Base-by-base conservation (phyloP, 2,329 filamentous ascomycete genomes). In the Talaromyces sp. region DNA sequence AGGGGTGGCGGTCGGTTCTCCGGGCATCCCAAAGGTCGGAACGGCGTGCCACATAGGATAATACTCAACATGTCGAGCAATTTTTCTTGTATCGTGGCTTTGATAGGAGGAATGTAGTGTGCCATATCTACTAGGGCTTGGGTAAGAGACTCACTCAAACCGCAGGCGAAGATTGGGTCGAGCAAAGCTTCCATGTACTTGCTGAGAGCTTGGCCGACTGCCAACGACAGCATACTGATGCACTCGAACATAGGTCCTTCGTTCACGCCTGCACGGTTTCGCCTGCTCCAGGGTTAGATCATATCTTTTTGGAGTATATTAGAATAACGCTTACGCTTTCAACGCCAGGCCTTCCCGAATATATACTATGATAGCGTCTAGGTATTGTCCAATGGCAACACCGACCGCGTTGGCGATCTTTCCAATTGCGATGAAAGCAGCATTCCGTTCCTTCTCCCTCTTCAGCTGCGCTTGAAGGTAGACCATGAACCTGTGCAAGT, bases 121-220 rank as follows among this genome's bases (percentile, higher is more conserved):
- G 94, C 94, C 89, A 99, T 97, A 69, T 99, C 95, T 21, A 97
- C 92, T 56, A 99, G 80, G 2, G 95, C 95, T 70, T 97, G 92
- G 0, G 93, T 97, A 22, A 99, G 82, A 64, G 95, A 94, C 58
- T 93, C 89, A 37, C 91, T 97, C 54, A 99, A 80, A 51, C 96
- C 94, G 70, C 94, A 99, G 15, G 91, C 92, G 73, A 99, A 99
- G 60, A 99, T 97, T 10, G 95, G 92, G 65, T 97, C 93, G 9
- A 99, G 82, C 28, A 99, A 78, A 11, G 92, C 89, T 70, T 97
- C 92, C 86, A 99, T 97, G 70, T 97, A 97, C 75, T 97, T 99
- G 81, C 91, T 97, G 55, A 99, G 80, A 0, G 93, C 94, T 76
- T 99, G 94, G 1, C 94, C 94, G 31, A 97, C 94, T 2, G 94